Evolutionary conservation across 176 grass and related monocot species (phyloP), one percentile per base, ranked within the genome.

Genomic region (Thinopyrum elongatum): DNA sequence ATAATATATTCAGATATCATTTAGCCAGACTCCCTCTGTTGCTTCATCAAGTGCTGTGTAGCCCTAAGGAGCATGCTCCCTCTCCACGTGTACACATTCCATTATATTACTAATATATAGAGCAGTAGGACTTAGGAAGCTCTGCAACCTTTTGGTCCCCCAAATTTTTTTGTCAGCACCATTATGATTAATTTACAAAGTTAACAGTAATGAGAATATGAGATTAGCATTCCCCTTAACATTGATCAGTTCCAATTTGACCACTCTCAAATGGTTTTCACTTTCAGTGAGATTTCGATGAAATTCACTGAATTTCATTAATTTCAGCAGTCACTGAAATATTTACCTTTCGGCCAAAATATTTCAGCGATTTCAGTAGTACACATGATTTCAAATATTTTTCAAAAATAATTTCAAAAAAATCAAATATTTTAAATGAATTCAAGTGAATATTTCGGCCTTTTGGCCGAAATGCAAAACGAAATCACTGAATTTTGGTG

Each of bases 101-200:
- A 68, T 33, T 34, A 10, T 67, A 34, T 67, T 33, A 67, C 65
- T 68, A 34, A 35, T 68, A 34, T 21, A 68, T 68, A 68, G 38
- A 41, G 44, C 70, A 15, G 21, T 28, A 74, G 39, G 71, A 74
- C 71, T 74, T 74, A 49, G 25, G 71, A 49, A 23, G 39, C 39
- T 27, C 13, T 46, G 70, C 38, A 46, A 28, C 25, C 15, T 44
- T 72, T 74, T 27, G 6, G 38, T 27, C 70, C 70, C 23, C 42
- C 49, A 17, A 2, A 19, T 2, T 19, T 53, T 51, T 53, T 46
- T 39, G 11, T 69, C n/a, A 74, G 57, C 21, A 72, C 49, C 34
- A 64, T 55, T 38, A 74, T 69, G 30, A 28, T 47, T 28, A 67
- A 80, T 77, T 66, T 51, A 70, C 74, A 78, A 31, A 65, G 9